Base-by-base conservation (phyloP, 768 basidiomycete species). In the Rhizopogon roseolus region DNA sequence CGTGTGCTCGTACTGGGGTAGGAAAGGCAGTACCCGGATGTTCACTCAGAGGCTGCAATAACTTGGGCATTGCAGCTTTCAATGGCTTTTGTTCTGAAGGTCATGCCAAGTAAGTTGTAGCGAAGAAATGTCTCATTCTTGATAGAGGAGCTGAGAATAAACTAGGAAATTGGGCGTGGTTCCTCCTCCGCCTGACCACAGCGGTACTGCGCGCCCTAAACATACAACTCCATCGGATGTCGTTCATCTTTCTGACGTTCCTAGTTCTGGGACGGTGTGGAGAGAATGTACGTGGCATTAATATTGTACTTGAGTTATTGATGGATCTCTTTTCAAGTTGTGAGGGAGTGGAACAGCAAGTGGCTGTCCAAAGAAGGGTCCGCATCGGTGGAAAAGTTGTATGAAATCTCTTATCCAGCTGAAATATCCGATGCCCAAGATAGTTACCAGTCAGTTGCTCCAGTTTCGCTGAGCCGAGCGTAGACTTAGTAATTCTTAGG, bases 71-170 rank as follows among this genome's bases (percentile, higher is more conserved):
- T 64, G 69, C 77, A 19, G 71, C 72, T 27, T 78, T 80, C 60
- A 72, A 69, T 34, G 74, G 76, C 53, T 85, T 81, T 63, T 86
- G 84, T 63, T 81, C 80, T 6, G 79, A 81, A 52, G 74, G 68
- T 28, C 84, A 86, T 60, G 81, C 78, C 53, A 81, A 71, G 85
- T 81, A 66, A 59, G 76, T 62, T 14, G 53, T 49, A 54, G 7
- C 38, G 9, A 34, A 22, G 13, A 16, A 10, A 22, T 3, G 9
- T 14, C 22, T 1, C 22, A 22, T 9, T 48, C 34, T 36, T 48
- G 34, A 25, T 19, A 25, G 5, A 9, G 46, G 16, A 14, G 14
- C 22, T 48, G 19, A 48, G 19, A 22, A 11, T 25, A 9, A 14
- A 36, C 14, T 39, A 48, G 46, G 46, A 36, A 25, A 19, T 32